Conservation (phyloP, 495 filamentous ascomycete species). For the Xylaria castorea region DNA sequence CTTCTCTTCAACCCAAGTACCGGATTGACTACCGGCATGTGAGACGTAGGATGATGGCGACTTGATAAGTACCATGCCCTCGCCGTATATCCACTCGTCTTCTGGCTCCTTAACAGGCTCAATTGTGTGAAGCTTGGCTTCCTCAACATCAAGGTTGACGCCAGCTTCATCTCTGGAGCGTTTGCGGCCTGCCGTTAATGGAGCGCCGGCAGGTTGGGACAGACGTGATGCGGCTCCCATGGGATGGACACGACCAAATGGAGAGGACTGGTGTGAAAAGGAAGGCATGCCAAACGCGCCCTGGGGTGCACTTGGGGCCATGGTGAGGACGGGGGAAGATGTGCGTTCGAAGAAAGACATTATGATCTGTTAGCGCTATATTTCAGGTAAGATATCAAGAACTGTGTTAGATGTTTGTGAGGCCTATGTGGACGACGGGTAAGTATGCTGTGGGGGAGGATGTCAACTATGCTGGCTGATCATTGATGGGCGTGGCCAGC, state of each 20-base stretch:
- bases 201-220: constrained; percentile 30
- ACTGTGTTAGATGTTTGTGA: constrained; percentile 33
- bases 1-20: constrained; percentile 79
- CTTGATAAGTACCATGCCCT: constrained; percentile 79
- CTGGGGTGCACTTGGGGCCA: constrained; percentile 56
- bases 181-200: constrained; percentile 61
- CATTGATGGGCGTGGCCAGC: constrained; percentile 35
- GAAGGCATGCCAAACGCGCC: constrained; percentile 52
- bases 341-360: constrained; percentile 58
- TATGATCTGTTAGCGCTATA: constrained; percentile 46
- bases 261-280: constrained; percentile 49
- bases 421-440: constrained; percentile 2
- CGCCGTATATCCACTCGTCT: constrained; percentile 68
- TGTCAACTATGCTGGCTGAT: constrained; percentile 24
- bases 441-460: constrained; percentile 11
- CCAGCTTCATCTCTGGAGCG: constrained; percentile 69
- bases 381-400: constrained; percentile 41
- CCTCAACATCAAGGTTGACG: constrained; percentile 59
- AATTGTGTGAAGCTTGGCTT: constrained; percentile 43
- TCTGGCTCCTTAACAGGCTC: constrained; percentile 55
- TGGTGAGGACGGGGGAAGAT: constrained; percentile 59
- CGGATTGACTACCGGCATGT: constrained; percentile 75
- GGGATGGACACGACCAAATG: constrained; percentile 47
- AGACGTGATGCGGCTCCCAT: constrained; percentile 31
- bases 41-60: constrained; percentile 65